Evolutionary conservation across 345 rosid genomes (phyloP).

Genomic region (Lenwebbia sp.): DNA sequence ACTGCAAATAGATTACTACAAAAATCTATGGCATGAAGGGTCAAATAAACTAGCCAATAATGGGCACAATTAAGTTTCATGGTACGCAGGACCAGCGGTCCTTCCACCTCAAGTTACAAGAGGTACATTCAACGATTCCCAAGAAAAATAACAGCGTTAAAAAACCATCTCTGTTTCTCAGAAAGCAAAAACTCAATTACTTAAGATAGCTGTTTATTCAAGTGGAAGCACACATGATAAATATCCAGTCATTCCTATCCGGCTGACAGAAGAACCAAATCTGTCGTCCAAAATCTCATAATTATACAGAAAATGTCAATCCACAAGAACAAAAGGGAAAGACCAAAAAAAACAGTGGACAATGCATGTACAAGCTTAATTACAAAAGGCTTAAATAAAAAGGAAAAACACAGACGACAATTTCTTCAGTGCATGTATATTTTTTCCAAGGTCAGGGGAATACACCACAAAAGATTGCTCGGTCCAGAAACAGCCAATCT

Average conservation of each 20-base stretch:
- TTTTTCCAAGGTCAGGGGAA: neutral
- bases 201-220: neutral
- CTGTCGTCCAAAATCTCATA: neutral
- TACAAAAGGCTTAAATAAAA: neutral
- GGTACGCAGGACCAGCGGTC: neutral
- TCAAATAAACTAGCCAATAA: neutral
- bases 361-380: neutral
- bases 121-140: neutral
- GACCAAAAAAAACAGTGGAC: fast-evolving
- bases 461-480: neutral
- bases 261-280: neutral
- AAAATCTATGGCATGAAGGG: neutral
- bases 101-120: neutral
- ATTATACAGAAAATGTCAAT: neutral
- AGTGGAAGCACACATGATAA: neutral
- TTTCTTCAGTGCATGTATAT: neutral
- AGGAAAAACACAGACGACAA: neutral
- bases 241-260: neutral
- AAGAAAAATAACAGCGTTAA: neutral
- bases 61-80: neutral
- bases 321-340: neutral
- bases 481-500: neutral
- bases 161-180: neutral
- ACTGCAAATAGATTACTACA: neutral
- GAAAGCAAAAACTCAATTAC: neutral